phyloP scores from a whole-genome alignment of 495 filamentous ascomycete species.

The Clohesyomyces aquaticus region DNA sequence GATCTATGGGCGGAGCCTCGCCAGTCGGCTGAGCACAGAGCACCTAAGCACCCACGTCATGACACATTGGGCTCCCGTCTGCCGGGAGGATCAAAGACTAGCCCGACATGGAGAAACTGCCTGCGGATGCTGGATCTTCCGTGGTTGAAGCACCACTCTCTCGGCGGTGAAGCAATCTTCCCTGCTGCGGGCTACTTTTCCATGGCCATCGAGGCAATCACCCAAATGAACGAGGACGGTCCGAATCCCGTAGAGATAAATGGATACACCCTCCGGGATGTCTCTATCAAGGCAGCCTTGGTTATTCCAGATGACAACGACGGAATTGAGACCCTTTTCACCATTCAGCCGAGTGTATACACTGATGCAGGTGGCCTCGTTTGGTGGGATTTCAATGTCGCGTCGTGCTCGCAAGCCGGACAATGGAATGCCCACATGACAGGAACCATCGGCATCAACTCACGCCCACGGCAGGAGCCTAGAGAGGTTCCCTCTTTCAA shows the following conservation, averaged over 20 bases:
- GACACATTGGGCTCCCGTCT: no score
- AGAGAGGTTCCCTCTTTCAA: not conserved
- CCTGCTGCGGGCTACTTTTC: slow-evolving; percentile 15
- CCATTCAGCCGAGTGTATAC: no score
- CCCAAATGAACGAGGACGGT: not conserved
- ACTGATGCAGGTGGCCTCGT: no score
- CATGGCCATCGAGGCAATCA: slow-evolving; percentile 12
- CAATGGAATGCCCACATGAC: not conserved
- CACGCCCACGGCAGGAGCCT: not conserved
- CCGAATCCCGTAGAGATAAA: not conserved
- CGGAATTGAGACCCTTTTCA: not conserved
- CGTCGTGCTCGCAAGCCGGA: not conserved
- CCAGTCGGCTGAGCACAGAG: no score
- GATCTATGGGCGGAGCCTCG: no score
- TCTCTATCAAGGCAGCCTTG: not conserved
- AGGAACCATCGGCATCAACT: not conserved
- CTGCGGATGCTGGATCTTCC: not conserved
- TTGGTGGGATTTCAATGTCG: not conserved
- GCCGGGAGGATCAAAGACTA: no score
- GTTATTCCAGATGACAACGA: not conserved
- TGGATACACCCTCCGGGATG: not conserved
- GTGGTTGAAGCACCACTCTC: not conserved
- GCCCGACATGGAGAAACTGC: slow-evolving; percentile 3
- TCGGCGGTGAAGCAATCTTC: not conserved
- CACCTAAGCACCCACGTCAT: no score